These are phyloP conservation scores for Coffea canephora DNA, from an alignment of 257 asterid genomes.

Conservation along the genomic window DNA sequence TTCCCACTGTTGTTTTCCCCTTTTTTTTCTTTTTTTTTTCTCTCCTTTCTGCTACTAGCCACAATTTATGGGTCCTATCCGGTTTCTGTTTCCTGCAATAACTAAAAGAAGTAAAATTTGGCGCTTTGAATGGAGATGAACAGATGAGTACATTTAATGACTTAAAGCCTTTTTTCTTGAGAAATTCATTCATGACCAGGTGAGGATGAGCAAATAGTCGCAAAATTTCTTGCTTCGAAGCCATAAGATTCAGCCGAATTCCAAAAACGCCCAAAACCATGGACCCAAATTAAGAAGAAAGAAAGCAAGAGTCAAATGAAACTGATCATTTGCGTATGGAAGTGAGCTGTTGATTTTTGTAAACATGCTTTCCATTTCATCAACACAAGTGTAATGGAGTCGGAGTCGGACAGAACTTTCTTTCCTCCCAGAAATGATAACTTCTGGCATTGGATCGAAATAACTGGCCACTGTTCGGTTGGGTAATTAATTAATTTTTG, in stretches of 20 bases:
- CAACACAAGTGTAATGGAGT: not conserved
- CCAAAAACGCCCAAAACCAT: not conserved
- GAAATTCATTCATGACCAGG: not conserved
- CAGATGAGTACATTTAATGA: not conserved
- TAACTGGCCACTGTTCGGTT: not conserved
- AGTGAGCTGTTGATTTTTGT: not conserved
- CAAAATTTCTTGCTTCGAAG: not conserved
- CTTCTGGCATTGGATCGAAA: not conserved
- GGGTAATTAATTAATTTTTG: no score
- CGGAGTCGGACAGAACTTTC: not conserved
- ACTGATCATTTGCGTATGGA: constrained; percentile 5
- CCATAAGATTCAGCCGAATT: not conserved
- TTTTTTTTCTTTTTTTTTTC: no score
- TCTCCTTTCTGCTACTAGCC: no score
- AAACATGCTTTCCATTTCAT: not conserved
- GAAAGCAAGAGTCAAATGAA: not conserved
- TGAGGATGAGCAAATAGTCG: not conserved
- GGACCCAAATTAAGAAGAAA: not conserved
- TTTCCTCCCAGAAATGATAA: not conserved
- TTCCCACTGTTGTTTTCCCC: no score
- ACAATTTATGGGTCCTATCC: no score
- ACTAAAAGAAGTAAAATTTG: not conserved
- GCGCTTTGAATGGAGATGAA: not conserved
- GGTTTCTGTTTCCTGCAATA: no score
- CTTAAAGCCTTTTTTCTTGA: not conserved